Base-by-base conservation (phyloP, 2,329 filamentous ascomycete species). In the Waltergamsia citrina region DNA sequence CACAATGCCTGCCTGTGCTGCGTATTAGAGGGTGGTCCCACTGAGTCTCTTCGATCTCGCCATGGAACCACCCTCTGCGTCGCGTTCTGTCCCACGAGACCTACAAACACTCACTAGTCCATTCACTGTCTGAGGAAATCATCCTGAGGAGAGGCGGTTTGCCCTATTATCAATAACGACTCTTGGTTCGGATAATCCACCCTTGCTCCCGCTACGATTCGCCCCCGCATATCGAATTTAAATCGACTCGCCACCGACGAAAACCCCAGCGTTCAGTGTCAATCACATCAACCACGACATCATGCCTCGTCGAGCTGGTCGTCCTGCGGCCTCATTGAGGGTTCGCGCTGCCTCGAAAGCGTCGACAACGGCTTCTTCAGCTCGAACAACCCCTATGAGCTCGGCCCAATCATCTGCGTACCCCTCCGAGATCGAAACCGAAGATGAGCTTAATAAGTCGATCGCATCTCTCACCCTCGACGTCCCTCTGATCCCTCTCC, bases 1-100 rank as follows among this genome's bases (percentile, higher is more conserved):
- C 24, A 34, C 41, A 41, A 47, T 53, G 45, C 38, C 57, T 41
- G 53, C 56, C 54, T 53, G 51, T 57, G 60, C 60, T 67, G 60
- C 60, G 40, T 65, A 65, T 43, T 74, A 70, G 64, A 69, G 66
- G 67, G 67, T 71, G 66, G 68, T 56, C 52, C 52, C 41, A 42
- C 44, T 46, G 58, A 52, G 34, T 37, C 32, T 36, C 39, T 56
- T 54, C 52, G 52, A 51, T 48, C 57, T 63, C 59, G 59, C 61
- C 54, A 74, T 74, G 71, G 69, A 61, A 67, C 65, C 67, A 69
- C 66, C 66, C 65, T 71, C 66, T 52, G 53, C 55, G 59, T 60
- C 53, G 49, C 51, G 45, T 50, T 52, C 56, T 47, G 51, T 53
- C 38, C 36, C 50, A 40, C 36, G 38, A 51, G 43, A 43, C 35